Percentiles rank a stretch among this genome's conserved stretches.
phyloP scores from a whole-genome alignment of 2,329 filamentous ascomycete genomes.

The Trichophyton equinum region DNA sequence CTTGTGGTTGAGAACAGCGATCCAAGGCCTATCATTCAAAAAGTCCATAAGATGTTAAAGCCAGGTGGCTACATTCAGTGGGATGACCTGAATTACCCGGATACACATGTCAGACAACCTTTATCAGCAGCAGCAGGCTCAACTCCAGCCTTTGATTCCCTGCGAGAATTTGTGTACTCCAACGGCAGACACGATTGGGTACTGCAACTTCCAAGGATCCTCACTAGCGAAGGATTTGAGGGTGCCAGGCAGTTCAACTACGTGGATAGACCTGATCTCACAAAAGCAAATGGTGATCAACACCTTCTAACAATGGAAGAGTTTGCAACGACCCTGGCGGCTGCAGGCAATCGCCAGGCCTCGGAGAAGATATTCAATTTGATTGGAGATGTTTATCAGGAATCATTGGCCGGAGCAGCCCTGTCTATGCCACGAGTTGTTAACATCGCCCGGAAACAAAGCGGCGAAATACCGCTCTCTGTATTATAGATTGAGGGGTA shows the following conservation, averaged over 20 bases:
- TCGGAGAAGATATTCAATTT: conserved; percentile 4
- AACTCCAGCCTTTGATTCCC: background rate
- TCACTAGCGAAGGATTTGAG: background rate
- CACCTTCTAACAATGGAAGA: conserved; percentile 4
- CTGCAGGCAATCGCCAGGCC: background rate
- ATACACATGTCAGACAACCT: background rate
- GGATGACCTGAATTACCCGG: conserved; percentile 3
- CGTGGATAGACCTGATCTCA: background rate
- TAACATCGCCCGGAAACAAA: background rate
- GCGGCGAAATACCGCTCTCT: background rate
- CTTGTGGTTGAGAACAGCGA: conserved; percentile 4
- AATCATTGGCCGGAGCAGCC: background rate
- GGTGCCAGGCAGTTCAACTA: background rate
- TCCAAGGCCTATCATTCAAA: conserved; percentile 1
- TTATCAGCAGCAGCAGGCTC: background rate
- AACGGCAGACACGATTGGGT: conserved; percentile 1
- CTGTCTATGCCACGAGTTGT: conserved; percentile 4
- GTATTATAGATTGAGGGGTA: background rate
- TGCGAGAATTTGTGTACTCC: conserved; percentile 3
- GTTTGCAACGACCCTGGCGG: conserved; percentile 2
- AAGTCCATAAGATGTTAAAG: conserved; percentile 1
- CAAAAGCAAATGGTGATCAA: conserved; percentile 2
- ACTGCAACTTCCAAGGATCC: background rate
- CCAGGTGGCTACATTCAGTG: conserved; percentile 3
- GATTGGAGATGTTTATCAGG: conserved; percentile 3